These are phyloP conservation scores for Trichoderma breve DNA, from an alignment of 2,329 filamentous ascomycete species.

Conservation along the genomic window DNA sequence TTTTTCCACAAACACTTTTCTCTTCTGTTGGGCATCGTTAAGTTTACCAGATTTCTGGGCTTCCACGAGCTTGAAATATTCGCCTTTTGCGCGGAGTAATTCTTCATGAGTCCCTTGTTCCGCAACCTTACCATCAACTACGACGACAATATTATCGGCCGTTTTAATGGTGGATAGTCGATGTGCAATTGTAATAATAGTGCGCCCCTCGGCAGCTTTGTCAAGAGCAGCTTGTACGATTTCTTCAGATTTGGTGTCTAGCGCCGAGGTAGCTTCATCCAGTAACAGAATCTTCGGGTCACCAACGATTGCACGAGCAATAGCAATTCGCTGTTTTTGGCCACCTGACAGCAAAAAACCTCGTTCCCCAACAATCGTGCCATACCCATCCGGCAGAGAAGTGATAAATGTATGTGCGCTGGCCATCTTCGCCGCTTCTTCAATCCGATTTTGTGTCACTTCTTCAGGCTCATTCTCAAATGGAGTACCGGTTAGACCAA, in stretches of 20 bases:
- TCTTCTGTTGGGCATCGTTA: background rate
- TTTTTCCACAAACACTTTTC: background rate
- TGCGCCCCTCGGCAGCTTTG: conserved; percentile 52
- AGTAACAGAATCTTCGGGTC: conserved; percentile 60
- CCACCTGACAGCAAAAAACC: conserved; percentile 46
- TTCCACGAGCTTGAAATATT: background rate
- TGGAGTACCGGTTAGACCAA: conserved; percentile 38
- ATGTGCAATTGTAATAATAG: conserved; percentile 63
- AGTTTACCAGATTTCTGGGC: background rate
- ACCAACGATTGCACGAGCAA: conserved; percentile 62
- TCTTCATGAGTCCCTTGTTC: conserved; percentile 28
- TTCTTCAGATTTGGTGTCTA: conserved; percentile 41
- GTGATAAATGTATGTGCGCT: conserved; percentile 29
- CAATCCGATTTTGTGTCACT: conserved; percentile 16
- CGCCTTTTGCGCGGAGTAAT: background rate
- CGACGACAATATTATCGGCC: conserved; percentile 34
- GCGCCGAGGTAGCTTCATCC: conserved; percentile 64
- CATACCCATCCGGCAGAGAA: conserved; percentile 26
- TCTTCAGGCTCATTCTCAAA: conserved; percentile 6
- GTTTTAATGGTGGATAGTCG: conserved; percentile 43
- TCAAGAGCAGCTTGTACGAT: conserved; percentile 55
- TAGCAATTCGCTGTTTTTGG: conserved; percentile 63
- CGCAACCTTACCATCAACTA: conserved; percentile 28
- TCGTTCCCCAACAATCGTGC: conserved; percentile 27
- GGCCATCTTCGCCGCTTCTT: conserved; percentile 25